Evolutionary conservation across 768 basidiomycete genomes (phyloP), one percentile per base, ranked within the genome.

Genomic region (Boletus eberwhitei): DNA sequence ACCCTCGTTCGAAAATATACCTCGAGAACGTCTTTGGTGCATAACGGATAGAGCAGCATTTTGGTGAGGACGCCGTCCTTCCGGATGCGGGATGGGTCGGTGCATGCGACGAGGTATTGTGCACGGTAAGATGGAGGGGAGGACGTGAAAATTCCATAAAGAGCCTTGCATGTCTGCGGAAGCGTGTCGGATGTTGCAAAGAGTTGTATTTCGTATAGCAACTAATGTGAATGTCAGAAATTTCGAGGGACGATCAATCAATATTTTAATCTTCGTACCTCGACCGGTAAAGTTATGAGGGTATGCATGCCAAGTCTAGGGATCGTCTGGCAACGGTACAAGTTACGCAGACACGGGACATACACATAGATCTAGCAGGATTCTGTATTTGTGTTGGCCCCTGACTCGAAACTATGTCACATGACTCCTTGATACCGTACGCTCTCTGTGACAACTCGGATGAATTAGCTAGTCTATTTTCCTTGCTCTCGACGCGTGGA

Each of bases 121-220:
- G 88, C 90, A 8, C 79, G 80, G 59, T 85, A 83, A 5, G 79
- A 78, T 0, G 80, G 51, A 0, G 88, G 79, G 0, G 88, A 78
- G 3, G 72, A 66, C 9, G 75, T 69, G 73, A 87, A 88, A 14
- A 87, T 73, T 14, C 65, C 39, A 56, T 81, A 67, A 19, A 94
- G 67, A 37, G 75, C 68, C 55, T 71, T 79, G 57, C 80, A 88
- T 32, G 80, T 73, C 48, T 71, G 70, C 0, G 92, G 91, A 8
- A 97, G 73, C 35, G 73, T 62, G 17, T 81, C 75, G 4, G 89
- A 91, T 7, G 83, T 72, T 0, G 91, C 84, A 58, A 77, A 77
- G 17, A 89, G 77, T 59, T 93, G 88, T 14, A 96, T 78, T 52
- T 93, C 83, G 61, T 88, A 86, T 0, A 95, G 70, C 9, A 98